A percentile compares a stretch with the other conserved stretches of the same genome.
phyloP scores from a whole-genome alignment of 1,284 basidiomycete genomes.

The Leccinum insolens region DNA sequence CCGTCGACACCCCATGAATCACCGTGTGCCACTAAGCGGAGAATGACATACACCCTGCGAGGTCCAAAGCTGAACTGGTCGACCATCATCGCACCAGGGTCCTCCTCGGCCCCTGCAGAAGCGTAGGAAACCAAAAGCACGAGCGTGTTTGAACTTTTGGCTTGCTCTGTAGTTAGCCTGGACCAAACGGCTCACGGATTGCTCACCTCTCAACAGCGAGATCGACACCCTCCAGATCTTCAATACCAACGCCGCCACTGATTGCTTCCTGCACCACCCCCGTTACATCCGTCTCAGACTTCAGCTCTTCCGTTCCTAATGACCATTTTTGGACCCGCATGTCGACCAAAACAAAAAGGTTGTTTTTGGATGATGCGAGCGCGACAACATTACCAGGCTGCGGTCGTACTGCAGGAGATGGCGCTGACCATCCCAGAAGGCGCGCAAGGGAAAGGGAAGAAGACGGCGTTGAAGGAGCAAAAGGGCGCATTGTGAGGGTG shows the following conservation, averaged over 20 bases:
- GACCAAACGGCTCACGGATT: constrained; percentile 3
- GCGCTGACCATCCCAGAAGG: constrained; percentile 57
- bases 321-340: constrained; percentile 71
- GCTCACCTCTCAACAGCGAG: constrained; percentile 62
- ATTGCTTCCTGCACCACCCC: constrained; percentile 47
- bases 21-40: constrained; percentile 42
- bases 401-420: constrained; percentile 26
- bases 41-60: constrained; percentile 66
- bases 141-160: constrained; percentile 53
- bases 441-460: constrained; percentile 56
- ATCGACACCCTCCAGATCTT: constrained; percentile 73
- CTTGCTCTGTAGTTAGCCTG: constrained; percentile 3
- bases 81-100: constrained; percentile 41
- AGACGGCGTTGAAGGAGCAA: constrained; percentile 55
- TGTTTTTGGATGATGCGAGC: constrained; percentile 45
- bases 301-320: constrained; percentile 60
- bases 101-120: constrained; percentile 48
- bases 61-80: constrained; percentile 45
- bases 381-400: constrained; percentile 62
- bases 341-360: constrained; percentile 68
- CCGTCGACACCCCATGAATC: constrained; percentile 34
- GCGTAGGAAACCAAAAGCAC: constrained; percentile 71
- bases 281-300: constrained; percentile 56
- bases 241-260: constrained; percentile 40
- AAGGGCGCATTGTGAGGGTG: constrained; percentile 55